phyloP scores from a whole-genome alignment of 176 grass and related monocot genomes.

The Carex parvula region DNA sequence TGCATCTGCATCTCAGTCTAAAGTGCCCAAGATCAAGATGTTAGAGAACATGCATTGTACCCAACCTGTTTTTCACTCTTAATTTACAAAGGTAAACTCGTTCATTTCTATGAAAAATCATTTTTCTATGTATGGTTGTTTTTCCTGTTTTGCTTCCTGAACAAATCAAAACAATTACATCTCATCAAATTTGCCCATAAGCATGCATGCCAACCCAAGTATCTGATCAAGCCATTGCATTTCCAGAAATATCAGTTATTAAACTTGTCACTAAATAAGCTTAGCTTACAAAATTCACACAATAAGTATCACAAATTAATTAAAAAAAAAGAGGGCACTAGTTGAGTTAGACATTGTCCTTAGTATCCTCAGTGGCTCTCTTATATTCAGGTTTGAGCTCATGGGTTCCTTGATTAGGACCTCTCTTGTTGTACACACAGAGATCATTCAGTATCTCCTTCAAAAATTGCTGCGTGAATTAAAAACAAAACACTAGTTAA shows the following conservation, averaged over 20 bases:
- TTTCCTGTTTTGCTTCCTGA: neutral
- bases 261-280: neutral
- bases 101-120: neutral
- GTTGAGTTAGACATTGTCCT: conserved; percentile 21
- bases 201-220: neutral
- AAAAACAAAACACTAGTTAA: neutral
- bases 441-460: conserved; percentile 93
- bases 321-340: neutral
- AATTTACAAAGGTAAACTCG: neutral
- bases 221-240: neutral
- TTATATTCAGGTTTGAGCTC: conserved; percentile 95
- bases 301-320: neutral
- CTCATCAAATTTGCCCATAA: neutral
- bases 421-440: conserved; percentile 85
- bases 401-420: conserved; percentile 83
- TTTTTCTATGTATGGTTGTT: neutral
- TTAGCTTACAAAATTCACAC: conserved; percentile 1
- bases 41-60: neutral
- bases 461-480: conserved; percentile 71
- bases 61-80: neutral
- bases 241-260: neutral
- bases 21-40: neutral
- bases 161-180: neutral
- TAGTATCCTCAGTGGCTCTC: conserved; percentile 52
- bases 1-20: neutral